These are phyloP conservation scores for Xylaria palmicola DNA, from an alignment of 495 filamentous ascomycete genomes.

Conservation along the genomic window DNA sequence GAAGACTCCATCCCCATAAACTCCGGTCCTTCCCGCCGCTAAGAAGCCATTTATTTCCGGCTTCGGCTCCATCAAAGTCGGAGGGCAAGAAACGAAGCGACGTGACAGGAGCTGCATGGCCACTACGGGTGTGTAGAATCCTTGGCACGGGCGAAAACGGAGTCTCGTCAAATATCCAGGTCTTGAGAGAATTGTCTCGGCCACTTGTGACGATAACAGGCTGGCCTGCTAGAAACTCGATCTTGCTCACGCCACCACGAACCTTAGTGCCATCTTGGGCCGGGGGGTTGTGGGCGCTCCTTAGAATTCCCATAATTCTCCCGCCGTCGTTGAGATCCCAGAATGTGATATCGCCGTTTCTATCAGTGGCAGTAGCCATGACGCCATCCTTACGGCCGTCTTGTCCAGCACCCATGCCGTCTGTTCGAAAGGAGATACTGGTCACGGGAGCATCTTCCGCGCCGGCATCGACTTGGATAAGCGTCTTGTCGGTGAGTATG, in stretches of 20 bases:
- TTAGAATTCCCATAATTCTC: conserved; percentile 74
- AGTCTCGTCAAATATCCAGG: conserved; percentile 90
- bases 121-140: conserved; percentile 77
- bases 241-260: conserved; percentile 64
- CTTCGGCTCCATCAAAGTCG: conserved; percentile 84
- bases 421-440: conserved; percentile 86
- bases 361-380: conserved; percentile 75
- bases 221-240: conserved; percentile 91
- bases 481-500: conserved; percentile 67
- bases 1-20: conserved; percentile 92
- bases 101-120: conserved; percentile 83
- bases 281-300: conserved; percentile 79
- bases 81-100: conserved; percentile 78
- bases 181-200: conserved; percentile 88
- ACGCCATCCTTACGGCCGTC: conserved; percentile 78
- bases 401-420: conserved; percentile 84
- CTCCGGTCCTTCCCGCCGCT: conserved; percentile 84
- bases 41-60: conserved; percentile 88
- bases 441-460: conserved; percentile 60
- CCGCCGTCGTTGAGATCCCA: conserved; percentile 94
- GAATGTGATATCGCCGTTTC: conserved; percentile 82
- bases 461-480: conserved; percentile 64
- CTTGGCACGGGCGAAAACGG: conserved; percentile 82
- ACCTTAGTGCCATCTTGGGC: conserved; percentile 42
- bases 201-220: conserved; percentile 86